Evolutionary conservation across 2,329 filamentous ascomycete genomes (phyloP).

Genomic region (Xylariaceae sp.): DNA sequence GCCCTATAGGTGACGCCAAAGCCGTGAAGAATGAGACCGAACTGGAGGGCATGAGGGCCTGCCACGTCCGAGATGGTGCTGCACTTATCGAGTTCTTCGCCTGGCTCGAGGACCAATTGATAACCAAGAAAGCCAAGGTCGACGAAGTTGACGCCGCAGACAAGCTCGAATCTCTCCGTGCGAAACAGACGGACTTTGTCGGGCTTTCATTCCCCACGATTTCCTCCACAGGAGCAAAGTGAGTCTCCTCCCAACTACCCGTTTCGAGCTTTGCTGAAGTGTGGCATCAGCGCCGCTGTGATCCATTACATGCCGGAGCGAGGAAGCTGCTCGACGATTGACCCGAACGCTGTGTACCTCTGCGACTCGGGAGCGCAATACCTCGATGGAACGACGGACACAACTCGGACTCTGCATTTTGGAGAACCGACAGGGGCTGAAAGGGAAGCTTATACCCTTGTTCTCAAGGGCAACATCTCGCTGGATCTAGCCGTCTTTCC

Average conservation of each 20-base stretch:
- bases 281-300: conserved; percentile 66
- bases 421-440: conserved; percentile 76
- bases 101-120: conserved; percentile 86
- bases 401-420: conserved; percentile 89
- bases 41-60: conserved; percentile 84
- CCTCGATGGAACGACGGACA: conserved; percentile 90
- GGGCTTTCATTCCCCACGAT: conserved; percentile 95
- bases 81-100: conserved; percentile 90
- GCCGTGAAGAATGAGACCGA: conserved; percentile 90
- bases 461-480: conserved; percentile 88
- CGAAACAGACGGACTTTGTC: conserved; percentile 65
- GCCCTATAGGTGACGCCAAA: conserved; percentile 84
- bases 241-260: conserved; percentile 22
- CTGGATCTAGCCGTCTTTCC: conserved; percentile 83
- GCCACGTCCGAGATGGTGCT: conserved; percentile 88
- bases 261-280: not conserved
- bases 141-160: conserved; percentile 91
- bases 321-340: conserved; percentile 73
- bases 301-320: conserved; percentile 93
- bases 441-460: conserved; percentile 83
- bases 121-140: conserved; percentile 62
- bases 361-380: conserved; percentile 98
- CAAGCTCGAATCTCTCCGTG: conserved; percentile 72
- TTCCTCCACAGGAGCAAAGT: conserved; percentile 79
- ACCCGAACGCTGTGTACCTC: conserved; percentile 80